These are phyloP conservation scores for Leccinum ochraceum DNA, from an alignment of 768 basidiomycete species.

Conservation along the genomic window DNA sequence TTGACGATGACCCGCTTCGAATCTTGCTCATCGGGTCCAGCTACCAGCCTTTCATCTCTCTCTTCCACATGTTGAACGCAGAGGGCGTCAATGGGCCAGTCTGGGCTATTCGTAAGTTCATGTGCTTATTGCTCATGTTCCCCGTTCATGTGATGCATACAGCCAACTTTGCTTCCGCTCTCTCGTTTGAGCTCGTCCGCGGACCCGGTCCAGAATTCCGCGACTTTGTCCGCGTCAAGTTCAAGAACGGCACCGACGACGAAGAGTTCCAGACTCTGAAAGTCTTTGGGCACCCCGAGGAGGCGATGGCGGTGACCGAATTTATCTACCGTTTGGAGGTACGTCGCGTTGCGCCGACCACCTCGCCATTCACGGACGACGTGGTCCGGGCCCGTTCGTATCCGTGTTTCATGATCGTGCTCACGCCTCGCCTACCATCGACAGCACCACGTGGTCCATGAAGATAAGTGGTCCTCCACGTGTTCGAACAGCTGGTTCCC, in stretches of 20 bases:
- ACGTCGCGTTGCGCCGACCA: conserved; percentile 13
- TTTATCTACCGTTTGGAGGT: conserved; percentile 83
- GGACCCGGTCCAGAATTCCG: conserved; percentile 75
- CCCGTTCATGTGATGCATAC: not conserved
- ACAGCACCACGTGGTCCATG: conserved; percentile 35
- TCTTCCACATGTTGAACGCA: conserved; percentile 75
- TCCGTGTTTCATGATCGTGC: not conserved
- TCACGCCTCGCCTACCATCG: not conserved
- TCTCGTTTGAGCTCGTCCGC: conserved; percentile 74
- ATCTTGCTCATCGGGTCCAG: conserved; percentile 75
- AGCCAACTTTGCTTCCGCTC: conserved; percentile 74
- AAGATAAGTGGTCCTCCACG: conserved; percentile 41
- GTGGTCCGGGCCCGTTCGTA: conserved; percentile 26
- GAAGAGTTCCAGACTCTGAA: conserved; percentile 48
- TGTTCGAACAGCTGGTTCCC: conserved; percentile 37
- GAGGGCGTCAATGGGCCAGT: conserved; percentile 52
- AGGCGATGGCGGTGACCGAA: conserved; percentile 73
- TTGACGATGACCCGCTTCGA: conserved; percentile 75
- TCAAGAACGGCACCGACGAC: conserved; percentile 70
- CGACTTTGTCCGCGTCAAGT: conserved; percentile 80
- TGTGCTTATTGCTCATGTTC: not conserved
- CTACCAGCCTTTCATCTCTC: conserved; percentile 86
- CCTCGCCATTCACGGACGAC: conserved; percentile 13
- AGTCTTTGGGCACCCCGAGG: conserved; percentile 68
- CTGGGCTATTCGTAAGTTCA: conserved; percentile 62